Evolutionary conservation across 2,329 filamentous ascomycete genomes (phyloP), one percentile per base, ranked within the genome.

Genomic region (Botrytis fragariae): DNA sequence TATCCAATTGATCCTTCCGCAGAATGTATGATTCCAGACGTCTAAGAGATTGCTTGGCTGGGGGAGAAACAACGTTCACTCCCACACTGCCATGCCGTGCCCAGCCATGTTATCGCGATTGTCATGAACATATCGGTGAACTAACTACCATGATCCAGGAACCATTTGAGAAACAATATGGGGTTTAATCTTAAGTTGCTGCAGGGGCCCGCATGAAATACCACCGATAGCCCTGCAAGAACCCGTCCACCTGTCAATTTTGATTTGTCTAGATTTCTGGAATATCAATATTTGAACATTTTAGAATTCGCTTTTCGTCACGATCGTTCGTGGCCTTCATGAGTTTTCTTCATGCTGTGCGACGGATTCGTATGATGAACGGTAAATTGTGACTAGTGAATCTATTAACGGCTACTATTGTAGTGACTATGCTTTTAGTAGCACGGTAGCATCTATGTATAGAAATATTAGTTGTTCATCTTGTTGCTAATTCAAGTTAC

Each of bases 61-160:
- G 32, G 37, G 25, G 37, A 12, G 60, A 62, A 44, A 62, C 1
- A 42, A 42, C 16, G n/a, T 44, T 44, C 29, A 18, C n/a, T 63
- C n/a, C n/a, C 14, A 63, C 39, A 29, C 25, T 44, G n/a, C n/a
- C 39, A 44, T 63, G n/a, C 61, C 61, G 42, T 29, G 61, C 8
- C 61, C 37, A 44, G 61, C n/a, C 25, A 29, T 63, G 61, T 63
- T 63, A 63, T 63, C 61, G 61, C 61, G 60, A 62, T 62, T 44
- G 61, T 20, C 61, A 12, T 37, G 37, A 37, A 39, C 37, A 62
- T 9, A 62, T 62, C 60, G 22, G 32, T 16, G 32, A 61, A 61
- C 22, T n/a, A 61, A 61, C 22, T 14, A n/a, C 48, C 25, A 42
- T n/a, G 22, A 62, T 42, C 37, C 60, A 63, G 37, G 37, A 42